These are phyloP conservation scores for Epichloe uncinata DNA, from an alignment of 2,329 filamentous ascomycete genomes.

Conservation along the genomic window DNA sequence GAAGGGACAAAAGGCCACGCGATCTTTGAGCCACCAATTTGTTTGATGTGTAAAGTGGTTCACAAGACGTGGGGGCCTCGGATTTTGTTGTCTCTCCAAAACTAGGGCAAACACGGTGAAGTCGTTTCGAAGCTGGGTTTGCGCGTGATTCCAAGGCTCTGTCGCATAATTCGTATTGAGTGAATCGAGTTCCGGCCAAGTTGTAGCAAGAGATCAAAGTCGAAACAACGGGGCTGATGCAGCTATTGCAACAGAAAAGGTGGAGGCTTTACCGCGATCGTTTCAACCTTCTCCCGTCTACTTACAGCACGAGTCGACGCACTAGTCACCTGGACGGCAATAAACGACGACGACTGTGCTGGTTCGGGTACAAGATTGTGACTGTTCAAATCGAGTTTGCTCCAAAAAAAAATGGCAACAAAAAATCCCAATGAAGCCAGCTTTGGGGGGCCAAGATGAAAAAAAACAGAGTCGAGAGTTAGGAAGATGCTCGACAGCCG, in stretches of 20 bases:
- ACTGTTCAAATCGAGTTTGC: not conserved
- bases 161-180: not conserved
- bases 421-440: not conserved
- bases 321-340: not conserved
- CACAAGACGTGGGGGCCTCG: not conserved
- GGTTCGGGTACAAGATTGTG: too few species aligned
- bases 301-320: not conserved
- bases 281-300: not conserved
- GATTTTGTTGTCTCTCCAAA: not conserved
- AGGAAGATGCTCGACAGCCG: slow-evolving; percentile 11
- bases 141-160: not conserved
- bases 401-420: not conserved
- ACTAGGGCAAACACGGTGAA: not conserved
- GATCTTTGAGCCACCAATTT: not conserved
- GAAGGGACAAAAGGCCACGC: too few species aligned
- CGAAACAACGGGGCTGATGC: slow-evolving; percentile 5
- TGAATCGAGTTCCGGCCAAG: not conserved
- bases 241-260: slow-evolving; percentile 5
- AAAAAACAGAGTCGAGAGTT: not conserved
- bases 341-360: not conserved
- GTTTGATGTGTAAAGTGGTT: not conserved
- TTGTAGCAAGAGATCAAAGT: not conserved
- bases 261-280: slow-evolving; percentile 1
- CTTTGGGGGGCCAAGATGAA: not conserved
- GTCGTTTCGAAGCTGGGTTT: not conserved